Evolutionary conservation across 176 grass and related monocot genomes (phyloP).

Genomic region (Carex kokanica): DNA sequence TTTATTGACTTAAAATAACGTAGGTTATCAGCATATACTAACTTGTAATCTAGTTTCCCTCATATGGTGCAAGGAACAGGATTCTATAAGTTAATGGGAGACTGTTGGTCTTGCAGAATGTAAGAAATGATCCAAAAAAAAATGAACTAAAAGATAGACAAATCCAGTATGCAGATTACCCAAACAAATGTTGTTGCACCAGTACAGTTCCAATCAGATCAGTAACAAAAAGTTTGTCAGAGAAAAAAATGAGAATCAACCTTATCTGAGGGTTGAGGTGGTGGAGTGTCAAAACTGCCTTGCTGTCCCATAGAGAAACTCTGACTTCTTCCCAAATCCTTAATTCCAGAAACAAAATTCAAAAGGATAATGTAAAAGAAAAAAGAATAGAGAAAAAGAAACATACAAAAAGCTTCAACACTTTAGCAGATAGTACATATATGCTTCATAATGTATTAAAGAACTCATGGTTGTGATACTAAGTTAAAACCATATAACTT

Average conservation of each 20-base stretch:
- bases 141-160: neutral
- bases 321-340: slow-evolving; percentile 58
- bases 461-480: neutral
- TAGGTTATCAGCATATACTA: neutral
- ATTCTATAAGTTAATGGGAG: neutral
- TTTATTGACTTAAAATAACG: neutral
- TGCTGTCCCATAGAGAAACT: slow-evolving; percentile 43
- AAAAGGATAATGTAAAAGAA: neutral
- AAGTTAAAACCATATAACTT: neutral
- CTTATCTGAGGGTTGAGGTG: slow-evolving; percentile 44
- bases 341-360: slow-evolving; percentile 18
- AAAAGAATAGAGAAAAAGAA: neutral
- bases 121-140: neutral
- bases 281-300: slow-evolving; percentile 29
- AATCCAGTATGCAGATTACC: neutral
- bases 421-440: neutral
- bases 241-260: slow-evolving; percentile 37
- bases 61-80: neutral
- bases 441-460: neutral
- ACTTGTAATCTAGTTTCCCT: neutral
- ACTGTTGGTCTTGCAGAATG: neutral
- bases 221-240: slow-evolving; percentile 3
- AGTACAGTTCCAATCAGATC: neutral
- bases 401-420: slow-evolving; percentile 7
- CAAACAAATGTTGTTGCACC: neutral